phyloP scores from a whole-genome alignment of 2,329 filamentous ascomycete genomes.

The Chrysoporthe austroafricana region DNA sequence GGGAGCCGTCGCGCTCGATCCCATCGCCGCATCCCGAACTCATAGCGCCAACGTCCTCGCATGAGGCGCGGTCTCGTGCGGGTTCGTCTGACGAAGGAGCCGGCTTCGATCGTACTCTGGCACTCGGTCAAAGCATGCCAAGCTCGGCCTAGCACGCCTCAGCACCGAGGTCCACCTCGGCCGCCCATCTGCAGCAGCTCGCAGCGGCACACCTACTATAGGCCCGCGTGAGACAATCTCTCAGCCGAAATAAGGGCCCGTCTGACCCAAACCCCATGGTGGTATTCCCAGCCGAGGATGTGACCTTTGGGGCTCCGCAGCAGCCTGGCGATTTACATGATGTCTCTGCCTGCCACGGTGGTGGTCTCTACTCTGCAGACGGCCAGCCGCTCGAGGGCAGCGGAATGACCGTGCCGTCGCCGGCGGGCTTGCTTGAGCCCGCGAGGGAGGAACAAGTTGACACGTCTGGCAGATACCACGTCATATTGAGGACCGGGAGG shows the following conservation, averaged over 20 bases:
- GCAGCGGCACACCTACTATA: background rate
- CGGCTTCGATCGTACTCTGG: background rate
- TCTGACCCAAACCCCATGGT: background rate
- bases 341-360: background rate
- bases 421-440: too few species aligned
- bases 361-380: too few species aligned
- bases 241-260: background rate
- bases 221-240: background rate
- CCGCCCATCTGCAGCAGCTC: background rate
- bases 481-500: too few species aligned
- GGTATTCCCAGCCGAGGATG: background rate
- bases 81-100: background rate
- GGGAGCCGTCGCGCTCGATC: background rate
- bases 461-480: too few species aligned
- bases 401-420: too few species aligned
- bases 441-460: too few species aligned
- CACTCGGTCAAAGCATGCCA: background rate
- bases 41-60: background rate
- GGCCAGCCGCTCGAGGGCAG: too few species aligned
- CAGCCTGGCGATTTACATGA: background rate
- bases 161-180: background rate
- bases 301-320: background rate
- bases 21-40: background rate
- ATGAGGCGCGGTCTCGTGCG: background rate
- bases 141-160: background rate